Evolutionary conservation across 805 yeast genomes (phyloP), one percentile per base, ranked within the genome.

Genomic region (Wickerhamiella siamensis): DNA sequence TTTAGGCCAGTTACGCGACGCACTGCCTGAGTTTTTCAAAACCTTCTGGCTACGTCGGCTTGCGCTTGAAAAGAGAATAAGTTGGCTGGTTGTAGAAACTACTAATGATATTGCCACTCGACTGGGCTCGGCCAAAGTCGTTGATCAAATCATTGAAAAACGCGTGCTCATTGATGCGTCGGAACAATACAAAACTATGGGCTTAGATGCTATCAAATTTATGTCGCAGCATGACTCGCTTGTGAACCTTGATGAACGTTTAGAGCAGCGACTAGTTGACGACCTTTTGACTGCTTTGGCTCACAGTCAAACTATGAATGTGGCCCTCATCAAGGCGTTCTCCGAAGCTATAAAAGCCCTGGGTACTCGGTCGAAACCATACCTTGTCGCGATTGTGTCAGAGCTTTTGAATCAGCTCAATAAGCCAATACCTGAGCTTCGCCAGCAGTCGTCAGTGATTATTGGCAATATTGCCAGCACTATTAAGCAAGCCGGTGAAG

Each of bases 401-500:
- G 74, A 83, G 0, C 64, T 83, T 10, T 64, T 88, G 29, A 81
- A 77, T 55, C 70, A 91, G 40, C 60, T 86, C 50, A 78, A 78
- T 49, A 79, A 81, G 52, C 78, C 81, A 49, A 62, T 71, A 0
- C 75, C 87, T 0, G 77, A 74, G 36, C 74, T 79, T 1, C 72
- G 98, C 44, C 81, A 81, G 52, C 91, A 83, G 57, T 77, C 96
- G 1, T 83, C 94, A 0, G 91, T 82, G 50, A 59, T 88, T 41
- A 71, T 87, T 19, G 63, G 77, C 1, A 65, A 71, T 18, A 62
- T 84, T 18, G 79, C 87, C 0, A 77, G 80, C 0, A 78, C 74
- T 2, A 66, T 88, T 37, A 72, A 72, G 49, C 55, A 64, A 10
- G 81, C 94, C 56, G 72, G 69, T 6, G 80, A 82, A 52, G 71